These are phyloP conservation scores for Chaetomium strumarium DNA, from an alignment of 2,329 filamentous ascomycete species.

Conservation along the genomic window DNA sequence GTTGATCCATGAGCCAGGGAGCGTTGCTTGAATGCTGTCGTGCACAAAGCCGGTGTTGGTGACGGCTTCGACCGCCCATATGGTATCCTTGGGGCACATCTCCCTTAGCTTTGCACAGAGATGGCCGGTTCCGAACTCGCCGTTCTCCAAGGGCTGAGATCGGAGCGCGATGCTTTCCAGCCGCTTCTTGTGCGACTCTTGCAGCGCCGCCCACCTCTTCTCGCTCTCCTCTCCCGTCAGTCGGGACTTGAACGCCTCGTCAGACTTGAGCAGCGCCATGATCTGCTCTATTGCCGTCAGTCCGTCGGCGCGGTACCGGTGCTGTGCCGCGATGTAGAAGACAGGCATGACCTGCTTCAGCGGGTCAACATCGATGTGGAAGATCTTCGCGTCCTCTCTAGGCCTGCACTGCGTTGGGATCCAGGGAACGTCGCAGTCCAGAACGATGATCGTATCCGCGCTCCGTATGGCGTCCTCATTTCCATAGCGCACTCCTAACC, in stretches of 20 bases:
- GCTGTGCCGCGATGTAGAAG: constrained; percentile 62
- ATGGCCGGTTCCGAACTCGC: constrained; percentile 52
- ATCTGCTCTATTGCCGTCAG: constrained; percentile 64
- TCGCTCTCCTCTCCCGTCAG: constrained; percentile 33
- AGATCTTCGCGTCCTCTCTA: constrained; percentile 46
- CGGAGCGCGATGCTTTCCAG: constrained; percentile 54
- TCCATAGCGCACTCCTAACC: constrained; percentile 67
- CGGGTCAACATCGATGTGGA: constrained; percentile 61
- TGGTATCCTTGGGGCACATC: constrained; percentile 46
- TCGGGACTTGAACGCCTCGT: constrained; percentile 37
- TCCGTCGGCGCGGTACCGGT: constrained; percentile 62
- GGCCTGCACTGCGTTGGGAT: constrained; percentile 70
- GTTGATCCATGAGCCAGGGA: constrained; percentile 48
- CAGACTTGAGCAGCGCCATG: constrained; percentile 50
- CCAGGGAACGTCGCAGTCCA: constrained; percentile 92
- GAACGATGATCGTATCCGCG: constrained; percentile 77
- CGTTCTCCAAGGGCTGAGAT: constrained; percentile 54
- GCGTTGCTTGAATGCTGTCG: constrained; percentile 59
- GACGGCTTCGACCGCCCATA: constrained; percentile 70
- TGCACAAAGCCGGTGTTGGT: constrained; percentile 61
- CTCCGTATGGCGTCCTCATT: constrained; percentile 65
- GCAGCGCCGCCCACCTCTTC: constrained; percentile 48
- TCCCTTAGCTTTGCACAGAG: constrained; percentile 33
- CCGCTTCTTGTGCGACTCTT: constrained; percentile 51
- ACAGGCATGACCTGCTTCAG: constrained; percentile 68